phyloP scores from a whole-genome alignment of 768 basidiomycete genomes.

The Hypholoma fasciculare region DNA sequence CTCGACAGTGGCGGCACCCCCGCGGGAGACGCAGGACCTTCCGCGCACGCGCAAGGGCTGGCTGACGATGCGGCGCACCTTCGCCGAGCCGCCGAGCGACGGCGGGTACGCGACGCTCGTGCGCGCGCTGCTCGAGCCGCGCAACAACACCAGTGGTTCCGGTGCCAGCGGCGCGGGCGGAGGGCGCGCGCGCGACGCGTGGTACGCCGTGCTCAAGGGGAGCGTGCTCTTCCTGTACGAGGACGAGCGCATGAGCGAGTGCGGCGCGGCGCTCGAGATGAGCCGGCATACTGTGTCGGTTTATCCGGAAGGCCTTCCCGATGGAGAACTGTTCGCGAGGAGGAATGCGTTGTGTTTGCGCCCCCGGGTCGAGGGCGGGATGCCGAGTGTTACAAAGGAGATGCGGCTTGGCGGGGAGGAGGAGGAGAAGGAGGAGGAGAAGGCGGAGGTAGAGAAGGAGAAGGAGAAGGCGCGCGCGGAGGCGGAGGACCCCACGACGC shows the following conservation, averaged over 20 bases:
- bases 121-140: slow-evolving; percentile 67
- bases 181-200: slow-evolving; percentile 91
- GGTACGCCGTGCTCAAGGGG: slow-evolving; percentile 91
- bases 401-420: slow-evolving; percentile 41
- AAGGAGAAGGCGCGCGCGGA: slow-evolving; percentile 50
- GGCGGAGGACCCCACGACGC: slow-evolving; percentile 51
- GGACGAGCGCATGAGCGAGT: slow-evolving; percentile 88
- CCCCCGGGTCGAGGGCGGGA: slow-evolving; percentile 41
- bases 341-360: slow-evolving; percentile 84
- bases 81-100: slow-evolving; percentile 64
- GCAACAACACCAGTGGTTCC: slow-evolving; percentile 67
- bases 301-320: slow-evolving; percentile 71
- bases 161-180: slow-evolving; percentile 78
- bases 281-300: slow-evolving; percentile 75
- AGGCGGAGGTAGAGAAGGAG: slow-evolving; percentile 37
- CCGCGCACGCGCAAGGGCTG: slow-evolving; percentile 75
- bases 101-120: slow-evolving; percentile 79
- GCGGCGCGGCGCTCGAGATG: slow-evolving; percentile 88
- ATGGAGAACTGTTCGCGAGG: slow-evolving; percentile 90
- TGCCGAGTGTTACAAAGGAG: slow-evolving; percentile 56
- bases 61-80: slow-evolving; percentile 81
- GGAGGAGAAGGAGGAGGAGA: slow-evolving; percentile 22
- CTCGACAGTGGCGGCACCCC: not conserved
- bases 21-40: slow-evolving; percentile 45
- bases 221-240: slow-evolving; percentile 92